Evolutionary conservation across 768 basidiomycete genomes (phyloP), one percentile per base, ranked within the genome.

Genomic region (Lepiota venenata): DNA sequence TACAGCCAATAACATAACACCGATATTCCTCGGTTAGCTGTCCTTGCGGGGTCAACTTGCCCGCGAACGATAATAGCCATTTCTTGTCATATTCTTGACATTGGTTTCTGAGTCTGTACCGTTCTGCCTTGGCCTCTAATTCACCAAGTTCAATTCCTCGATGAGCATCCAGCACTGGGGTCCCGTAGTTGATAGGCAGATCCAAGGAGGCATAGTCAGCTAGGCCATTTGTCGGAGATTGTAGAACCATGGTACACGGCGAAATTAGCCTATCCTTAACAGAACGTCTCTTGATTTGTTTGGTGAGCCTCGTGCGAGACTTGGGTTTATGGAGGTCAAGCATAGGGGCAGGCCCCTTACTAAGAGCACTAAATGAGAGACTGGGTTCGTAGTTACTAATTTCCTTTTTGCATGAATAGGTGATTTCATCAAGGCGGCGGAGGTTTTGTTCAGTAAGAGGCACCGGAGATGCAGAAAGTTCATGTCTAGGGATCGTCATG

Each of bases 61-160:
- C 87, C 14, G 84, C 85, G 64, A 86, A 89, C 25, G 76, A 77
- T 42, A 82, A 74, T 46, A 89, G 67, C 84, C 86, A 89, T 12
- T 68, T 67, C 62, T 82, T 82, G 63, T 86, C 83, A 54, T 87
- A 79, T n/a, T 80, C 80, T 45, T 70, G 64, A 20, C 78, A 80
- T 52, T 81, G 80, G 58, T 86, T 75, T 22, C 78, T 76, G 11
- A 69, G 60, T 47, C 75, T 74, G 63, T 82, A 87, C 32, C 76
- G 73, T 41, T 76, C 74, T 38, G 84, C 86, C 60, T 75, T 81
- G 27, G 70, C 71, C 46, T 77, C 73, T 20, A 89, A 76, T 18
- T 82, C 80, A 32, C 70, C 69, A 25, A 86, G 67, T 14, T 71
- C 67, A 38, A 88, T 73, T 25, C 87, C 87, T 39, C 74, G 69